Base-by-base conservation (phyloP, 768 basidiomycete species). In the Russula sp. region DNA sequence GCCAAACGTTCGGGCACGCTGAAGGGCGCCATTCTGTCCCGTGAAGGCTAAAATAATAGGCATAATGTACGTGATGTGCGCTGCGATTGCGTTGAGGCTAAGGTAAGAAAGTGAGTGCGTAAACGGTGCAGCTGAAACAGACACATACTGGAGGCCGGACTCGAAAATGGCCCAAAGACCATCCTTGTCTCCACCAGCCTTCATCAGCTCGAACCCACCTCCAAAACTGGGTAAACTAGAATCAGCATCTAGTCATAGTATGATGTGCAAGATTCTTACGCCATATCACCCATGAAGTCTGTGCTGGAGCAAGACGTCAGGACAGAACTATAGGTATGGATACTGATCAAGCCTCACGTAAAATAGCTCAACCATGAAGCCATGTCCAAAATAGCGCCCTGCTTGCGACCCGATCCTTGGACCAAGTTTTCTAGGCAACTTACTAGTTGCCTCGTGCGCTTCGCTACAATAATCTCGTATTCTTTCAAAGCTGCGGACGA, bases 221-320 rank as follows among this genome's bases (percentile, higher is more conserved):
- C 70, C 70, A 43, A 71, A 72, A 9, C 71, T 71, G 22, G 45
- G 22, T 13, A 10, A 42, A 46, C 22, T 10, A 41, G 49, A 16
- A 46, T 60, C 25, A 50, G 52, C 38, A 25, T 58, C 18, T 14
- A 29, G 14, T 20, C 1, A 25, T 3, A 56, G 45, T 2, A 16
- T 20, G 5, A n/a, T 42, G 32, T 32, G 14, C 10, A 16, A 38
- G 35, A 49, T 5, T 69, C 70, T 71, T 70, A 79, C 78, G 73
- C 74, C 73, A 80, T 73, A 60, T 79, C 78, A 54, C 78, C 75
- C 78, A 79, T 80, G 59, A 80, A 76, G 63, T 79, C 78, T 58
- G 75, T 77, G 25, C 78, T 79, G 35, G 18, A 34, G 45, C 22
- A 35, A 43, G 20, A 18, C 22, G 35, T 56, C 63, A 53, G 39